A percentile compares a stretch with the other conserved stretches of the same genome.
Evolutionary conservation across 768 basidiomycete genomes (phyloP).

Genomic region (Xerocomellus intermedius): DNA sequence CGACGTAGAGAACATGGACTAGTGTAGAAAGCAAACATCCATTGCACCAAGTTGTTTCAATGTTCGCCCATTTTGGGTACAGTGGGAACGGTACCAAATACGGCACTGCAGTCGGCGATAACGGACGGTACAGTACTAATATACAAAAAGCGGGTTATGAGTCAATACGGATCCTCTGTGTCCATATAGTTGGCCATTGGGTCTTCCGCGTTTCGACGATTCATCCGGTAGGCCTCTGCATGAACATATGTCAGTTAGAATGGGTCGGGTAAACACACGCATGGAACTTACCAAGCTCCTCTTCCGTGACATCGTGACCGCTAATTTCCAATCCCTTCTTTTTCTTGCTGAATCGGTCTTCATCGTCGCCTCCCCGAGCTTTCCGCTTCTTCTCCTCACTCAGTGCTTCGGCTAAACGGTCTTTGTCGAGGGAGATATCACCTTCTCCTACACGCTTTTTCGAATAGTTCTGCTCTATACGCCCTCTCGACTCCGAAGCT

Average conservation of each 20-base stretch:
- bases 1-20: constrained; percentile 51
- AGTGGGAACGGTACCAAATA: constrained; percentile 18
- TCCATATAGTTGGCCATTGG: constrained; percentile 95
- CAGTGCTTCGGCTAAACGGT: constrained; percentile 65
- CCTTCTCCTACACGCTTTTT: constrained; percentile 83
- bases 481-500: constrained; percentile 32
- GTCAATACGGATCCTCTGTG: constrained; percentile 34
- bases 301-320: constrained; percentile 84
- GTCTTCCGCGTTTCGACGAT: constrained; percentile 67
- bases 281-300: constrained; percentile 65
- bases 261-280: background rate
- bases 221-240: constrained; percentile 90
- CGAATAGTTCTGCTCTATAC: constrained; percentile 68
- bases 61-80: constrained; percentile 23
- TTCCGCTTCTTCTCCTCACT: constrained; percentile 83
- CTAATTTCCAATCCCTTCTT: constrained; percentile 50
- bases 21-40: constrained; percentile 20
- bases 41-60: constrained; percentile 11
- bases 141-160: background rate
- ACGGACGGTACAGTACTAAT: background rate
- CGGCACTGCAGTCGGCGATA: background rate
- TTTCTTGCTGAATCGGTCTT: constrained; percentile 58
- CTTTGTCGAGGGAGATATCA: constrained; percentile 72
- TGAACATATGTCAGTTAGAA: constrained; percentile 8
- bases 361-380: constrained; percentile 50